Conservation (phyloP, 176 grass and related monocot genomes). For the Oryza australiensis region DNA sequence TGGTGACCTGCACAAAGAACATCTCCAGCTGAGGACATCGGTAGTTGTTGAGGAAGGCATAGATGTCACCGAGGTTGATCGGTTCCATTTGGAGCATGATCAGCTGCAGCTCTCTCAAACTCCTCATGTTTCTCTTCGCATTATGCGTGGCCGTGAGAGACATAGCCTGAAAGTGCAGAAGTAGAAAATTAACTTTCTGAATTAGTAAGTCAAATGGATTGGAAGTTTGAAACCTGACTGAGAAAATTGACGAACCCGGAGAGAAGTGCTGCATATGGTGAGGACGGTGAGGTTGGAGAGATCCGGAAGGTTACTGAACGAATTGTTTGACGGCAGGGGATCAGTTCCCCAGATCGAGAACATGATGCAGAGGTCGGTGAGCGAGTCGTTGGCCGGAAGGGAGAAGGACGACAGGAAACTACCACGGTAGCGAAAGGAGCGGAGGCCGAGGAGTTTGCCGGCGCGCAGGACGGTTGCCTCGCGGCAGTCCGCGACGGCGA, state of each 20-base stretch:
- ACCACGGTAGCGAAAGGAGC: conserved; percentile 23
- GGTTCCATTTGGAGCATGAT: conserved; percentile 40
- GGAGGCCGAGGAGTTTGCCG: conserved; percentile 18
- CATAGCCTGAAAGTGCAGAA: background rate
- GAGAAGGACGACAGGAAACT: background rate
- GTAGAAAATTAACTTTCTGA: background rate
- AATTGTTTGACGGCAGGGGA: background rate
- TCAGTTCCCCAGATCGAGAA: background rate
- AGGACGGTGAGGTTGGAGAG: conserved; percentile 49
- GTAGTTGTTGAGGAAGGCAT: conserved; percentile 41
- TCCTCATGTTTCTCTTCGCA: conserved; percentile 39
- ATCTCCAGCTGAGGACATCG: conserved; percentile 29
- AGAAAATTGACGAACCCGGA: conserved; percentile 40
- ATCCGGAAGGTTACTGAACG: conserved; percentile 18
- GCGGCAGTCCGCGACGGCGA: conserved; percentile 47
- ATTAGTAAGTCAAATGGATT: background rate
- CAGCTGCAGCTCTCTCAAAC: conserved; percentile 65
- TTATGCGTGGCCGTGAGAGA: background rate
- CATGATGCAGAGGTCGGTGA: conserved; percentile 49
- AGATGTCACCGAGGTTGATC: conserved; percentile 45
- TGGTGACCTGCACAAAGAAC: conserved; percentile 61
- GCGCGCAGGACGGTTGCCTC: conserved; percentile 4
- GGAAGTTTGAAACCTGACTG: background rate
- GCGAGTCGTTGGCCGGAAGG: background rate
- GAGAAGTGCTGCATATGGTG: conserved; percentile 52